Conservation (phyloP, 805 yeast species). For the Hemisphaericaspora nanyangensis region DNA sequence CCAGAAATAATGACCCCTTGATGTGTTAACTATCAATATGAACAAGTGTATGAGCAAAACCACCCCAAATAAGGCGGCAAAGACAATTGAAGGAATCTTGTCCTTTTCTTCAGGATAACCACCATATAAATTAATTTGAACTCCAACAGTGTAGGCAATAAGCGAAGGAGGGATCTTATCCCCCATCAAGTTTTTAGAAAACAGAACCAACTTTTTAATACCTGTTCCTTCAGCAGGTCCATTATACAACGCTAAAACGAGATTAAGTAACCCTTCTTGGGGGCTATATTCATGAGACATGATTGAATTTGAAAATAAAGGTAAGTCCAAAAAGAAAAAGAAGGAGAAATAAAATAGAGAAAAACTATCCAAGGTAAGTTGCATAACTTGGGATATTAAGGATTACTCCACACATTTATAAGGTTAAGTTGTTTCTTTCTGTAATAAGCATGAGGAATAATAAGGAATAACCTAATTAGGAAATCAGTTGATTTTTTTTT, state of each 20-base stretch:
- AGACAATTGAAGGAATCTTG: slow-evolving; percentile 55
- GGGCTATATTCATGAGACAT: slow-evolving; percentile 5
- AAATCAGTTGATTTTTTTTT: background rate
- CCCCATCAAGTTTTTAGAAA: slow-evolving; percentile 26
- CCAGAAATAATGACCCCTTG: slow-evolving; percentile 59
- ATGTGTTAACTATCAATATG: slow-evolving; percentile 47
- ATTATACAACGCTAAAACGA: background rate
- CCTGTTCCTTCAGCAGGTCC: slow-evolving; percentile 23
- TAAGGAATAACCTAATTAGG: background rate
- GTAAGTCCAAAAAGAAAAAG: no score
- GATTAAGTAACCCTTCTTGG: slow-evolving; percentile 5
- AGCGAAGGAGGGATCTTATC: slow-evolving; percentile 37
- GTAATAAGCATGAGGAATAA: background rate
- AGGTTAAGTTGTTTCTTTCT: no score
- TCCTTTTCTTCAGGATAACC: slow-evolving; percentile 54
- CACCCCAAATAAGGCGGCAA: slow-evolving; percentile 48
- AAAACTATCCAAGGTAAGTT: no score
- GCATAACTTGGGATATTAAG: no score
- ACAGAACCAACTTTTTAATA: slow-evolving; percentile 17
- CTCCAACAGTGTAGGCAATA: slow-evolving; percentile 28
- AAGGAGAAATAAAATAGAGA: background rate
- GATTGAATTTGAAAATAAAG: no score
- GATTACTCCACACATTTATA: no score
- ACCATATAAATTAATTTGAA: slow-evolving; percentile 57
- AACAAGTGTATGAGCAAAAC: slow-evolving; percentile 42